Base-by-base conservation (phyloP, 495 filamentous ascomycete species). In the Penicillium herquei region DNA sequence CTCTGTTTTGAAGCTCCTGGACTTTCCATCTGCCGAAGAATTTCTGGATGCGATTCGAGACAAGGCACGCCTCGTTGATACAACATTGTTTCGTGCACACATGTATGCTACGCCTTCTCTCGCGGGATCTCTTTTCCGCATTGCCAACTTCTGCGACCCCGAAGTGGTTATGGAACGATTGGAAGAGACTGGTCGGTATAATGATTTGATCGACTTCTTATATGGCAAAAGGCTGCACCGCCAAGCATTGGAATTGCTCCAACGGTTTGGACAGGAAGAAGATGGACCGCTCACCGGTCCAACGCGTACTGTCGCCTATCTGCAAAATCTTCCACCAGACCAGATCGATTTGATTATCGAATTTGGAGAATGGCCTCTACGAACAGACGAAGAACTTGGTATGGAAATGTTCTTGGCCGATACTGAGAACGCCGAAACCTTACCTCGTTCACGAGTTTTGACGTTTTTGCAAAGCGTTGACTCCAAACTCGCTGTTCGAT, bases 381-480 rank as follows among this genome's bases (percentile, higher is more conserved):
- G 78, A 44, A 80, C 76, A 26, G 81, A 94, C 57, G 82, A 89
- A 3, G 80, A 85, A 2, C 68, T 91, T n/a, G 92, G 87, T 13
- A 96, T 99, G 92, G 92, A 97, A 54, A 78, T 98, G 5, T 99
- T 99, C 73, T 66, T 96, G 1, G 88, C 90, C 7, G 95, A 99
- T 66, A 92, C 91, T 12, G 91, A 96, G 63, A 96, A 96, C 65
- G 92, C 94, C 1, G 93, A 98, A 73, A 92, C 87, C 0, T 66
- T 98, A 6, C 91, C 92, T 7, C 79, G 94, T 45, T 76, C 88
- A 18, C 81, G 68, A 54, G 91, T 98, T 0, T 70, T 96, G 21
- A 70, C 78, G 26, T 97, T 92, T 57, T 72, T 99, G 14, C 75
- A 85, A 40, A 70, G 70, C 0, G 84, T 95, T 39, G 84, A 96